Evolutionary conservation across 2,329 filamentous ascomycete species (phyloP).

Genomic region (Juglanconis oblonga): DNA sequence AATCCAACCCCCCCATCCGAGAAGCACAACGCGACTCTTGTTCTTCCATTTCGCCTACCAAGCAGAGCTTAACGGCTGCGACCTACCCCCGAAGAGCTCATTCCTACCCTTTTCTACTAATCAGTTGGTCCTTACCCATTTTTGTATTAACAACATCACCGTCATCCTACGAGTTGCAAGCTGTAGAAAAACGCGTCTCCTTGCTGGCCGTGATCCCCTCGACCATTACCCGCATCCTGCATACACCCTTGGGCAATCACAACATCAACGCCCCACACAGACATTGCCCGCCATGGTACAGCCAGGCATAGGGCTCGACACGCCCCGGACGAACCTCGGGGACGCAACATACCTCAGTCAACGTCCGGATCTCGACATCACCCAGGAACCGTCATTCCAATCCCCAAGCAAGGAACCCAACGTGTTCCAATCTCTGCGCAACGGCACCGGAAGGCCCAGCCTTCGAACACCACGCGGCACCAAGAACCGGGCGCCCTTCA

Average conservation of each 20-base stretch:
- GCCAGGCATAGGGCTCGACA: constrained; percentile 69
- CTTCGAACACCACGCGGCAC: constrained; percentile 70
- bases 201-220: neutral
- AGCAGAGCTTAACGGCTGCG: constrained; percentile 12
- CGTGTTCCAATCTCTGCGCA: constrained; percentile 71
- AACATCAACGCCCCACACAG: neutral
- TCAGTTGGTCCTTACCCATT: constrained; percentile 7
- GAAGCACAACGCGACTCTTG: constrained; percentile 12
- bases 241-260: neutral
- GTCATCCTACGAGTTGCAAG: constrained; percentile 6
- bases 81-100: constrained; percentile 4
- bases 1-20: neutral
- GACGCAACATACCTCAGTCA: constrained; percentile 78
- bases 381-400: constrained; percentile 82
- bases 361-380: constrained; percentile 75
- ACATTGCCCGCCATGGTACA: constrained; percentile 56
- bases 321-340: constrained; percentile 79
- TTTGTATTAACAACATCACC: constrained; percentile 7
- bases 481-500: constrained; percentile 59
- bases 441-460: constrained; percentile 54
- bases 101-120: constrained; percentile 1
- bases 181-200: constrained; percentile 11
- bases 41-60: neutral
- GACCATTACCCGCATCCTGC: neutral
- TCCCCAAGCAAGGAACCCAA: constrained; percentile 76